Base-by-base conservation (phyloP, 495 filamentous ascomycete species). In the Aspergillus bridgeri region DNA sequence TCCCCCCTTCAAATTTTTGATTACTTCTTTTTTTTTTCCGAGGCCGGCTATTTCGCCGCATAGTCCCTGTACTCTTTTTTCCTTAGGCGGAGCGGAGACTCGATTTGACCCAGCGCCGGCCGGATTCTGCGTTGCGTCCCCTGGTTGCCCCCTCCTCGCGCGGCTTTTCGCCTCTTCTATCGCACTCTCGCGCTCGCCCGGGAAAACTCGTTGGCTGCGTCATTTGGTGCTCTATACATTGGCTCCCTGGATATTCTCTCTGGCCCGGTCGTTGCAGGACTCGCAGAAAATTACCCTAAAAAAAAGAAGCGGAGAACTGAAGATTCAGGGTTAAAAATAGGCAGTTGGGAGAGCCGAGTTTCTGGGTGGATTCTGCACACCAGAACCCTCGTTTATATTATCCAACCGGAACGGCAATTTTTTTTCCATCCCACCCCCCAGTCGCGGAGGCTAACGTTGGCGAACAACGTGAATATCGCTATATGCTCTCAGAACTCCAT, bases 401-500 rank as follows among this genome's bases (percentile, higher is more conserved):
- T 8, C 48, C 23, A 42, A 42, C 42, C 42, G 43, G 53, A 42
- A 43, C 33, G 33, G 9, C 33, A 38, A 38, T 38, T 52, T 52
- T 23, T 22, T 47, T 8, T 47, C 45, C 25, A n/a, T 52, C 49
- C 15, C 48, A 27, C 15, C 33, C 53, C 42, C 56, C 51, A n/a
- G 49, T 48, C 46, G 56, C 44, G 47, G 61, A 62, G 60, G 54
- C 60, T 64, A 66, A 66, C 67, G 64, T 66, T 66, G 64, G 51
- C 48, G 7, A 52, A 45, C 64, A 63, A 63, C 66, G 66, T 69
- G 65, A 61, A 60, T 66, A 51, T 69, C 70, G 66, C 75, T 77
- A 69, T 70, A 77, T 77, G 75, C 63, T 71, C 68, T 63, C 70
- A 70, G 67, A 69, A 54, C 70, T 72, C 68, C 66, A 79, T 79